Conservation (phyloP, 225 moss, liverwort and hornwort genomes). For the Bryum argenteum region DNA sequence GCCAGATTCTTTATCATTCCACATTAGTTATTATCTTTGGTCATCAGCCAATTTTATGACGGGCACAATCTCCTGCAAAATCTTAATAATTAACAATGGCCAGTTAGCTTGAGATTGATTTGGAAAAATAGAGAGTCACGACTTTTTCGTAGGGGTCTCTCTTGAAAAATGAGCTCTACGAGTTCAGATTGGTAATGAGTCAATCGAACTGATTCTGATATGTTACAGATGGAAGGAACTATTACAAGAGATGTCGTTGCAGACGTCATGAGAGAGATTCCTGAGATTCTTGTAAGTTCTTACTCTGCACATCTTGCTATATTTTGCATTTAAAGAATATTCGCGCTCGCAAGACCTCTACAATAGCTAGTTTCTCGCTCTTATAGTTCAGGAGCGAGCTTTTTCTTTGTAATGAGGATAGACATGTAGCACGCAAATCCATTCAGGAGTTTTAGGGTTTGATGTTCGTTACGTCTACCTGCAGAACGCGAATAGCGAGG, state of each 20-base stretch:
- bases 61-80: background rate
- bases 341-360: background rate
- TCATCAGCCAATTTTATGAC: no score
- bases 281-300: slow-evolving; percentile 53
- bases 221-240: slow-evolving; percentile 52
- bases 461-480: slow-evolving; percentile 1
- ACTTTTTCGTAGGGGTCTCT: no score
- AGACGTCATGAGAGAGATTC: slow-evolving; percentile 58
- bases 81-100: background rate
- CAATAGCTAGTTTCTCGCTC: background rate
- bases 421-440: no score
- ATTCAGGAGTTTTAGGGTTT: slow-evolving; percentile 2
- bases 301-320: background rate
- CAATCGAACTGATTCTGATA: background rate
- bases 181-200: background rate
- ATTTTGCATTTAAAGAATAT: background rate
- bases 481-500: slow-evolving; percentile 60
- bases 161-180: no score
- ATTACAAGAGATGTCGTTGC: slow-evolving; percentile 58
- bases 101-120: background rate
- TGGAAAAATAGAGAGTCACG: background rate
- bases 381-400: no score
- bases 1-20: no score
- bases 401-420: no score
- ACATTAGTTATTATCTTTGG: no score